Percentiles rank a stretch among this genome's conserved stretches.
Conservation (phyloP, 148 eudicot genomes). For the Arbutus unedo region DNA sequence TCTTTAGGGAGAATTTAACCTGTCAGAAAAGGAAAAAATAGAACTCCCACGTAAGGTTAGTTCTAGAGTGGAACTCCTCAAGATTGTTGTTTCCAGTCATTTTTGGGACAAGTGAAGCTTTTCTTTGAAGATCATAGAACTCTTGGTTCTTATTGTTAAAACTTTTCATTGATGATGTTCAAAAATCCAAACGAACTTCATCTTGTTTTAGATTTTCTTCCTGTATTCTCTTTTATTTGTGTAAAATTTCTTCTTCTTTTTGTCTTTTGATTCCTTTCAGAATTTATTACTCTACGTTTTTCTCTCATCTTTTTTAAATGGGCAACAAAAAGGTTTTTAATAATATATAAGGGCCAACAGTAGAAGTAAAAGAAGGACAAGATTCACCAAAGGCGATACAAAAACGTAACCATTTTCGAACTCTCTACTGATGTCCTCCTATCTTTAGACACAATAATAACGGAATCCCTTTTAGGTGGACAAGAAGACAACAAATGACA, state of each 20-base stretch:
- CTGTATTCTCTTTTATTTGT: background rate
- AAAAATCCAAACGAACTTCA: background rate
- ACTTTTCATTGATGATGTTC: background rate
- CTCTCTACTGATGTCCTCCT: background rate
- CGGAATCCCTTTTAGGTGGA: background rate
- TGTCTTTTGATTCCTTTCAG: background rate
- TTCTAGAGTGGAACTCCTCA: background rate
- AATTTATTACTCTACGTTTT: no score
- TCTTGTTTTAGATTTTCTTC: background rate
- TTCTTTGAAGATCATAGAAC: background rate
- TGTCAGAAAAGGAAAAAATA: background rate
- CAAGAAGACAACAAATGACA: background rate
- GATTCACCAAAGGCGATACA: background rate
- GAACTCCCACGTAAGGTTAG: background rate
- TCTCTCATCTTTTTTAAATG: background rate
- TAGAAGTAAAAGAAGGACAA: background rate
- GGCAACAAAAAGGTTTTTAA: background rate
- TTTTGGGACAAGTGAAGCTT: background rate
- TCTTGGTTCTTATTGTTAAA: background rate
- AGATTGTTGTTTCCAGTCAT: background rate
- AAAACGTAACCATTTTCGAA: background rate
- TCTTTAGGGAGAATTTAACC: background rate
- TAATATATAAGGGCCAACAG: background rate
- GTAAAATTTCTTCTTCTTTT: background rate
- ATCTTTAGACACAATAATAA: background rate